Base-by-base conservation (phyloP, 2,329 filamentous ascomycete genomes). In the Pseudogymnoascus sp. region DNA sequence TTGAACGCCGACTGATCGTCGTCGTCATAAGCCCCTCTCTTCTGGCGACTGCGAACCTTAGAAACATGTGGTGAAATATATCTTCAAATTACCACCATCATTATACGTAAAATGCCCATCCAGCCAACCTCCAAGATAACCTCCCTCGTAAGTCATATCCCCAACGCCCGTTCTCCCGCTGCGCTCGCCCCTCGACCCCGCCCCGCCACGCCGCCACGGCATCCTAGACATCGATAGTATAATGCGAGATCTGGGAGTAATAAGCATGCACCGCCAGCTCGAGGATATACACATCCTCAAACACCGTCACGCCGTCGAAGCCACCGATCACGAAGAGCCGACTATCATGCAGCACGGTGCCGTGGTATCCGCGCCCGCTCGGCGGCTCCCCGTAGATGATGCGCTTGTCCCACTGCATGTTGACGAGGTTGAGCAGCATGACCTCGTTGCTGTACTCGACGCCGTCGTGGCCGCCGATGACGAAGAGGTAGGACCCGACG, bases 181-280 rank as follows among this genome's bases (percentile, higher is more conserved):
- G n/a, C 37, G 16, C 44, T 31, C 25, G 8, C 28, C 25, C 5
- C 25, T 31, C 42, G 5, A 4, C 38, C 44, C 4, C 28, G 8
- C 14, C 21, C 44, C 21, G 16, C n/a, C 50, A 25, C 10, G 25
- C 47, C 50, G 50, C 25, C 16, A 31, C 8, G 23, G 37, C 60
- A 33, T 16, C 60, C 60, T 73, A 87, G 64, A 89, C 84, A 70
- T 88, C 85, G 69, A 89, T 88, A 40, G 79, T 85, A 68, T 89
- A 89, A 73, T 89, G 85, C 72, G 85, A 88, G 71, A 89, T 89
- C 74, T 89, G 86, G 66, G 85, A 88, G 70, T 88, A 89, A 72
- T 89, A 89, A 38, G 86, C 83, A 73, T 88, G 86, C 10, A 89
- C 85, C 1, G 85, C 86, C 69, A 89, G 75, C 75, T 89, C 86